phyloP scores from a whole-genome alignment of 768 basidiomycete species.

The Amanita phalloides region DNA sequence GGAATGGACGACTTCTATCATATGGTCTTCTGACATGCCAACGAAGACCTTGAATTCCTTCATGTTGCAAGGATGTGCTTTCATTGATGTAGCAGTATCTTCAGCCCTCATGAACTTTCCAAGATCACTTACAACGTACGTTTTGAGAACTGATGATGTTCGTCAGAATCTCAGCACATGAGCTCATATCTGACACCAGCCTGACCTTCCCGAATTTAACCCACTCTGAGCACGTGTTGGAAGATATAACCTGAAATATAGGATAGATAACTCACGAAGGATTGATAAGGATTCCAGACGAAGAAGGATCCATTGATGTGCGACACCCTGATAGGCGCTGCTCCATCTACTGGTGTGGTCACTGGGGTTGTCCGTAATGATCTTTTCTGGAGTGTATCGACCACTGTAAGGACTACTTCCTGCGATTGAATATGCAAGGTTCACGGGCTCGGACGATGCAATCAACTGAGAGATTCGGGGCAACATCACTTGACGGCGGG shows the following conservation, averaged over 20 bases:
- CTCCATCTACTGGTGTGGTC: constrained; percentile 73
- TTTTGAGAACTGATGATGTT: constrained; percentile 27
- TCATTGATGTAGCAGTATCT: constrained; percentile 3
- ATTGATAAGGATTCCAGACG: constrained; percentile 48
- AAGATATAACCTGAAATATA: neutral
- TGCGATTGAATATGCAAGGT: constrained; percentile 39
- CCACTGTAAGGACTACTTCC: constrained; percentile 65
- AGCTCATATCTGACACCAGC: neutral
- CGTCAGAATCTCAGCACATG: constrained; percentile 2
- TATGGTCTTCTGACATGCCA: constrained; percentile 51
- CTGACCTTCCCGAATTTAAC: constrained; percentile 78
- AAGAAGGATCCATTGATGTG: constrained; percentile 54
- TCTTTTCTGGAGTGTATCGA: constrained; percentile 58
- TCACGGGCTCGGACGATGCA: constrained; percentile 12
- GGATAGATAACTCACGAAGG: constrained; percentile 41
- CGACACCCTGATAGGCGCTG: constrained; percentile 45
- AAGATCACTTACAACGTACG: constrained; percentile 17
- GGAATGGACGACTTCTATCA: constrained; percentile 57
- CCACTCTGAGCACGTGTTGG: constrained; percentile 31
- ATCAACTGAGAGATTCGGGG: neutral
- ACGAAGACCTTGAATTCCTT: constrained; percentile 71
- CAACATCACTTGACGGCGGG: neutral
- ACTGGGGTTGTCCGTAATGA: constrained; percentile 48
- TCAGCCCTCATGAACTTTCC: neutral
- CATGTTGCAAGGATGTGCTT: constrained; percentile 80